Evolutionary conservation across 129 eudicot genomes (phyloP).

Genomic region (Helichrysum umbraculigerum): DNA sequence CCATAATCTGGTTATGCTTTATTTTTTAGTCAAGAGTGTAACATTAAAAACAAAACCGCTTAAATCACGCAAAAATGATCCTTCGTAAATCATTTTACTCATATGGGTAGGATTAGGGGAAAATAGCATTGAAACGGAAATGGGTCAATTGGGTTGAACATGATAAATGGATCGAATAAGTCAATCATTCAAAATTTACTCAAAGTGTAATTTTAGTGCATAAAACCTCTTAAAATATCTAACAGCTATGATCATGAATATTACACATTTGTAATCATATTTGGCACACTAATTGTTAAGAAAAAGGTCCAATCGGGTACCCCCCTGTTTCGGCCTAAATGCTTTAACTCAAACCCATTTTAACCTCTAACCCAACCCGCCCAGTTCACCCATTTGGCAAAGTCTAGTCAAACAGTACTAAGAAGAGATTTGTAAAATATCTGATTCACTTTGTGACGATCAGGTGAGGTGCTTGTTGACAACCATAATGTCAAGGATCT

Average conservation of each 20-base stretch:
- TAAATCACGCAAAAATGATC: background rate
- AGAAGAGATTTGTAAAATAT: constrained; percentile 1
- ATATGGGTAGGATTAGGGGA: too few relatives aligned
- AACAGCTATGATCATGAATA: background rate
- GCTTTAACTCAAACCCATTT: background rate
- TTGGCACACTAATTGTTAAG: background rate
- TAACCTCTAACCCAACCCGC: background rate
- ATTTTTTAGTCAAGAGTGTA: background rate
- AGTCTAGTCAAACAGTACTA: background rate
- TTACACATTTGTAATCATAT: background rate
- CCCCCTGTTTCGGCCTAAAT: background rate
- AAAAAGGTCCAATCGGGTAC: background rate
- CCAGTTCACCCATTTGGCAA: background rate
- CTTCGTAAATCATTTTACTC: background rate
- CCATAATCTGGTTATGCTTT: background rate
- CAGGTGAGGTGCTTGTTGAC: constrained; percentile 74
- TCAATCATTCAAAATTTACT: background rate
- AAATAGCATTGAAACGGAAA: too few relatives aligned
- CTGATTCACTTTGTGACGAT: constrained; percentile 2
- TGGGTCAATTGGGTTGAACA: too few relatives aligned
- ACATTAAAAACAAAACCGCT: background rate
- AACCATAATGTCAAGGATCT: constrained; percentile 68
- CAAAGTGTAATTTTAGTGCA: background rate
- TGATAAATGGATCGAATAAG: too few relatives aligned
- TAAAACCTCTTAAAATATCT: constrained; percentile 5